A percentile compares a stretch with the other conserved stretches of the same genome.
phyloP scores from a whole-genome alignment of 495 filamentous ascomycete species.

The Bacidia gigantensis region DNA sequence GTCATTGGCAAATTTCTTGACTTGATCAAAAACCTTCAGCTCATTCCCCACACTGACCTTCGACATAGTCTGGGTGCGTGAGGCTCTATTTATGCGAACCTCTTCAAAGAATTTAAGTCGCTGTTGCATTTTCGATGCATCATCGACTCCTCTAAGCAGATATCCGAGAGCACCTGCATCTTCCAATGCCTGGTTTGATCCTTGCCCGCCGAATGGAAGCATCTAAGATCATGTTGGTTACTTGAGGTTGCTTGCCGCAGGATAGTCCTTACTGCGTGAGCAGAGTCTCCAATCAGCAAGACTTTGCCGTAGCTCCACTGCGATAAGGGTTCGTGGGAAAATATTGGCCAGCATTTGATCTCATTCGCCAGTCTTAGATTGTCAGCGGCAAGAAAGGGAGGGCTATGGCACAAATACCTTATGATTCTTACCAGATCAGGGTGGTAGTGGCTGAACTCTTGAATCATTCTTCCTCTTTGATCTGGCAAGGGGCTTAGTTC shows the following conservation, averaged over 20 bases:
- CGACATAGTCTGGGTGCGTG: slow-evolving; percentile 25
- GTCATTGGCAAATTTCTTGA: not conserved
- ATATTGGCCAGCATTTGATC: slow-evolving; percentile 35
- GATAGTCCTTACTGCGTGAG: slow-evolving; percentile 21
- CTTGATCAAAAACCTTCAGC: slow-evolving; percentile 8
- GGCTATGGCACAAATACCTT: no score
- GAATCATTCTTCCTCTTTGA: not conserved
- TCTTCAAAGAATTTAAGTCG: slow-evolving; percentile 26
- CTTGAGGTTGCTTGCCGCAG: no score
- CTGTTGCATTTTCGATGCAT: slow-evolving; percentile 11
- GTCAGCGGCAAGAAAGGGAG: not conserved
- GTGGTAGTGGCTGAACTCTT: not conserved
- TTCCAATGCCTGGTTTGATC: slow-evolving; percentile 29
- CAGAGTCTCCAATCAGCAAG: slow-evolving; percentile 35
- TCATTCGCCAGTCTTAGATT: slow-evolving; percentile 24
- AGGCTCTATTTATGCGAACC: slow-evolving; percentile 24
- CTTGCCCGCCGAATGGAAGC: slow-evolving; percentile 31
- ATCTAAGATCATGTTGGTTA: no score
- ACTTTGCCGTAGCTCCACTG: slow-evolving; percentile 29
- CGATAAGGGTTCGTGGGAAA: slow-evolving; percentile 25
- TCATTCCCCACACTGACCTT: slow-evolving; percentile 17
- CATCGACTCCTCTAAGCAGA: slow-evolving; percentile 1
- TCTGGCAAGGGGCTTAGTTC: not conserved
- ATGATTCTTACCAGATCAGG: not conserved
- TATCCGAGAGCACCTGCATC: slow-evolving; percentile 26